Base-by-base conservation (phyloP, 192 early-diverging fungal genomes). In the Rhizoclosmatium sp. region DNA sequence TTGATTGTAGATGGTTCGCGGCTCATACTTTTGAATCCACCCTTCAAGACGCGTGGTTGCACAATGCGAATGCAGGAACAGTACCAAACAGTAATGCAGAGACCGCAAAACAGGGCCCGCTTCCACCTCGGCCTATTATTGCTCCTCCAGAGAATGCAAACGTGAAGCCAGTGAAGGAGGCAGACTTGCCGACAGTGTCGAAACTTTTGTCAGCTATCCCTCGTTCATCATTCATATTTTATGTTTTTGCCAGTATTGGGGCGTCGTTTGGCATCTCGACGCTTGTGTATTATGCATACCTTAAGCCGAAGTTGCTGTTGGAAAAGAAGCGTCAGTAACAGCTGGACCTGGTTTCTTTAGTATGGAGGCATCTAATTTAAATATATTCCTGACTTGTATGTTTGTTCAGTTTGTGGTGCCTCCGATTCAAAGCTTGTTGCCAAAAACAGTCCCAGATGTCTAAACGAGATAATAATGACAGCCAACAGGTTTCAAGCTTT, bases 161-260 rank as follows among this genome's bases (percentile, higher is more conserved):
- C 59, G 21, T 80, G 14, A 80, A 71, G n/a, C 75, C 75, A 41
- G 75, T 80, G 7, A 69, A 58, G 14, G 64, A 73, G 42, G 61
- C 80, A 31, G 79, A 80, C 39, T 47, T 80, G 48, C 79, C 79
- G 10, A 80, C 79, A 4, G 65, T 80, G 0, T 59, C 79, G 12
- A 65, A 48, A 61, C 51, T 80, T 12, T 19, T 80, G 65, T 42
- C 54, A 19, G 76, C 79, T 65, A 76, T 80, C 4, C 66, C 71
- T 40, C 65, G 62, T 5, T 16, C 79, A 2, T 41, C 80, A n/a
- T 78, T 80, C 39, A 47, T 80, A 31, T 42, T 66, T 42, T 80
- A 80, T 60, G 44, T 69, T 66, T 14, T 65, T 10, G 16, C 80
- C 39, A 67, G 61, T 70, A 76, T 72, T 19, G 75, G 61, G 1